These are phyloP conservation scores for Nannochloropsis salina DNA, from an alignment of 108 stramenopile genomes.

Conservation along the genomic window DNA sequence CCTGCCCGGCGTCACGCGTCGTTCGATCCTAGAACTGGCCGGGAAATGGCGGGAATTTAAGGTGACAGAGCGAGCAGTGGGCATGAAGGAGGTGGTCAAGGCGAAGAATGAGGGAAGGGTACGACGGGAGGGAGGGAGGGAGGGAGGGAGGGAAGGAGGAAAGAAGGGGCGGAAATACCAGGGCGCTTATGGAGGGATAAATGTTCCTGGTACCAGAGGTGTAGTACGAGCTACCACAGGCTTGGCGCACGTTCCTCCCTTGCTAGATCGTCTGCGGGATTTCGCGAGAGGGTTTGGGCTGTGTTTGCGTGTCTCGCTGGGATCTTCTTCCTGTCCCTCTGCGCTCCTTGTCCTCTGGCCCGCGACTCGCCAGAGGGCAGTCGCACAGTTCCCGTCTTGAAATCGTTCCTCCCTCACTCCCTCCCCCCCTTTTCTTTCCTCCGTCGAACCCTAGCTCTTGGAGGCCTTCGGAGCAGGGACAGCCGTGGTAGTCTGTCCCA, in stretches of 20 bases:
- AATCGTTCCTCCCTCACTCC: not conserved
- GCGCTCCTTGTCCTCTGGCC: no score
- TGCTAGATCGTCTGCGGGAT: no score
- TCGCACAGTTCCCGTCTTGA: not conserved
- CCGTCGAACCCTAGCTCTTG: conserved; percentile 47
- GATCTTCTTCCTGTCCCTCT: no score
- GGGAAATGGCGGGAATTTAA: conserved; percentile 58
- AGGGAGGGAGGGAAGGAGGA: no score
- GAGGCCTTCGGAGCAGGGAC: conserved; percentile 93
- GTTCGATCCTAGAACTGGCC: conserved; percentile 70
- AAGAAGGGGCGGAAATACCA: no score
- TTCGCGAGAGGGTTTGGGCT: no score
- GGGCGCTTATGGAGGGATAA: no score
- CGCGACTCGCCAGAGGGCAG: not conserved
- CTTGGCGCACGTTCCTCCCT: no score
- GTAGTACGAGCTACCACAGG: no score
- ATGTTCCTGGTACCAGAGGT: no score
- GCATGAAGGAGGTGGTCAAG: conserved; percentile 70
- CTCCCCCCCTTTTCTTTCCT: not conserved
- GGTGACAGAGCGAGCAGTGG: conserved; percentile 61
- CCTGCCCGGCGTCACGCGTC: conserved; percentile 83
- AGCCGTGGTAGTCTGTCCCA: conserved; percentile 84
- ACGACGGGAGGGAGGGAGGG: no score
- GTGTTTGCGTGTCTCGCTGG: no score
- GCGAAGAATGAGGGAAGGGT: conserved; percentile 65